phyloP scores from a whole-genome alignment of 192 early-diverging fungal species.

The Coemansia aciculifera region DNA sequence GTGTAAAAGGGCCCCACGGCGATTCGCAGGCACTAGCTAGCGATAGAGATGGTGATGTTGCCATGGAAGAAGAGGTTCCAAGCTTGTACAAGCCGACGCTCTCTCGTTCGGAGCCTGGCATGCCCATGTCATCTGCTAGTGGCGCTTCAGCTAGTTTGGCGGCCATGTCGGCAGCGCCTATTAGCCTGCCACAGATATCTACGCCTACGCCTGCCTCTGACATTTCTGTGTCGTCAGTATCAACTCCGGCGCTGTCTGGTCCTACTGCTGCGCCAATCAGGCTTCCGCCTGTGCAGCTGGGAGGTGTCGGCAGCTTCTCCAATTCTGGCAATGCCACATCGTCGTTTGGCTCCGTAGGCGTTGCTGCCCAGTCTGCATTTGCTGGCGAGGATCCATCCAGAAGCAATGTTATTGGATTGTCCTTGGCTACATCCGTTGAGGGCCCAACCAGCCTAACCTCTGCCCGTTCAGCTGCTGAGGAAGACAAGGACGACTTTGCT shows the following conservation, averaged over 20 bases:
- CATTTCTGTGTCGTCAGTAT: constrained; percentile 12
- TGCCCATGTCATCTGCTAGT: constrained; percentile 1
- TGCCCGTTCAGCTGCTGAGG: constrained; percentile 28
- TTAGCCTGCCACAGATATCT: constrained; percentile 34
- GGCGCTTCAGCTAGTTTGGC: constrained; percentile 7
- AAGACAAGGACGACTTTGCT: constrained; percentile 52
- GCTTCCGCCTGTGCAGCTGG: constrained; percentile 49
- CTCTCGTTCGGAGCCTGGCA: constrained; percentile 3
- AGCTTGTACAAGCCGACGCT: constrained; percentile 9
- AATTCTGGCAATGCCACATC: constrained; percentile 20
- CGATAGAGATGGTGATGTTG: constrained; percentile 40
- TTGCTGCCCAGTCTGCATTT: not conserved
- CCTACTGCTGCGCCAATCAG: constrained; percentile 49
- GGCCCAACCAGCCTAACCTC: constrained; percentile 27
- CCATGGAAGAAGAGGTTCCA: constrained; percentile 27
- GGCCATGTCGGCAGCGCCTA: constrained; percentile 27
- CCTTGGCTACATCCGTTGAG: not conserved
- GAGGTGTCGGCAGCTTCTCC: constrained; percentile 18
- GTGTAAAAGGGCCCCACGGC: not conserved
- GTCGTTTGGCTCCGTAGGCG: constrained; percentile 5
- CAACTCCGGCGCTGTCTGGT: constrained; percentile 32
- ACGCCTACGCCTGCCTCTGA: constrained; percentile 20
- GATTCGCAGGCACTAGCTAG: not conserved
- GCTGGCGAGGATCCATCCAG: constrained; percentile 14
- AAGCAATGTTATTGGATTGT: not conserved